Evolutionary conservation across 768 basidiomycete species (phyloP).

Genomic region (Russula virescens): DNA sequence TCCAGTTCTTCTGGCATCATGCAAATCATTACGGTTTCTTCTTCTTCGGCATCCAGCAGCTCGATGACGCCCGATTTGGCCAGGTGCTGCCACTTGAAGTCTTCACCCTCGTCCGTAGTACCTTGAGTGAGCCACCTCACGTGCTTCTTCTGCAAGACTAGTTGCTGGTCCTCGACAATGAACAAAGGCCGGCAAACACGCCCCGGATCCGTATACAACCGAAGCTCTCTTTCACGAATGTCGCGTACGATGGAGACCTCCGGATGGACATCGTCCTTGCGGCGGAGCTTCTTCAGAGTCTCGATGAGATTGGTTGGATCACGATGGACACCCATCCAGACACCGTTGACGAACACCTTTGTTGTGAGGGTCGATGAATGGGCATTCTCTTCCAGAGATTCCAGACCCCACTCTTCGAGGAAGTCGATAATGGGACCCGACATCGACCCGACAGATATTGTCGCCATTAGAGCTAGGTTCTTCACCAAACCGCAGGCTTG

Average conservation of each 20-base stretch:
- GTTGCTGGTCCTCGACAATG: slow-evolving; percentile 89
- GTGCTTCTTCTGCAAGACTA: slow-evolving; percentile 79
- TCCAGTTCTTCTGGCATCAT: slow-evolving; percentile 98
- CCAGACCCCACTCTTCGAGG: slow-evolving; percentile 96
- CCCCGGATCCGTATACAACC: slow-evolving; percentile 94
- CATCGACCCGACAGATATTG: slow-evolving; percentile 95
- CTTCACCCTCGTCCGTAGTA: slow-evolving; percentile 46
- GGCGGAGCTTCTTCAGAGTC: slow-evolving; percentile 85
- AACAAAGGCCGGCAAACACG: slow-evolving; percentile 96
- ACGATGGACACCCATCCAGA: slow-evolving; percentile 99
- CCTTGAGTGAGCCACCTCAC: slow-evolving; percentile 63
- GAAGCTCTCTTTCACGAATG: slow-evolving; percentile 90
- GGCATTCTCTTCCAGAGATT: slow-evolving; percentile 90
- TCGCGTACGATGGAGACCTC: slow-evolving; percentile 98
- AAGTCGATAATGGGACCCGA: slow-evolving; percentile 97
- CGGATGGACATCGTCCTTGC: slow-evolving; percentile 91
- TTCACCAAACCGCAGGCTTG: slow-evolving; percentile 99
- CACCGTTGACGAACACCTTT: slow-evolving; percentile 98
- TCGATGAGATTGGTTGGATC: slow-evolving; percentile 89
- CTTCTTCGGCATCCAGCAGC: slow-evolving; percentile 95
- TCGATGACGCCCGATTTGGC: slow-evolving; percentile 88
- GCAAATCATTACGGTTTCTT: slow-evolving; percentile 99
- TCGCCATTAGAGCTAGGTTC: slow-evolving; percentile 95
- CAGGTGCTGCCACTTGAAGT: slow-evolving; percentile 71
- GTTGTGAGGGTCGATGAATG: slow-evolving; percentile 79